Base-by-base conservation (phyloP, 352 stramenopile species). In the Phytophthora citrophthora region DNA sequence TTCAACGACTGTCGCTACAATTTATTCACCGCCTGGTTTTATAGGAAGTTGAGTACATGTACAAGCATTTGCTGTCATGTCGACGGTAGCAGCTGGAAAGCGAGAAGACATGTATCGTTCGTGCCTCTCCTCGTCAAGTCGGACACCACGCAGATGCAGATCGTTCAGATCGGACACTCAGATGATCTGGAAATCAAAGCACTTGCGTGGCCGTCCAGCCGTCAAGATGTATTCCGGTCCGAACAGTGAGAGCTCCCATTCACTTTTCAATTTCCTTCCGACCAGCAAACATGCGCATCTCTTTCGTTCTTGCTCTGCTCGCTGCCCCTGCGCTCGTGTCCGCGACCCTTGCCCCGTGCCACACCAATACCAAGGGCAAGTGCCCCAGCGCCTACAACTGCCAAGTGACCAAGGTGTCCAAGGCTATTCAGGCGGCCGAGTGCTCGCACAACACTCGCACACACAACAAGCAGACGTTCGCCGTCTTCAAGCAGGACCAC, bases 361-460 rank as follows among this genome's bases (percentile, higher is more conserved):
- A 15, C 10, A 55, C 70, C 27, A 75, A 77, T 53, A 47, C 36
- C 20, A 63, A 66, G 41, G 65, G 55, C 45, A 50, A 61, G 18
- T 77, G 64, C 31, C 60, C 64, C 12, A 72, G 15, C 12, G 12
- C 31, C 10, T 61, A 69, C 65, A 61, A 72, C 40, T 74, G 59
- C 46, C 23, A 29, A 5, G 64, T 40, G 39, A 67, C 54, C 26
- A 69, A 51, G 40, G 24, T 61, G 10, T 72, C 59, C 34, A 34
- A 26, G 2, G 53, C 61, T 26, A 79, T 79, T n/a, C 70, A 79
- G 54, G 70, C 70, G 15, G 70, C 70, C 10, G 70, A 79, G 49
- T 79, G 70, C 54, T 60, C 70, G 38, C 45, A 76, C 70, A 79
- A 79, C 62, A 79, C 66, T 15, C 70, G 70, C 45, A 72, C 64